A percentile compares a stretch with the other conserved stretches of the same genome.
Conservation (phyloP, 495 filamentous ascomycete species). For the Pseudoneurospora amorphoporcata region DNA sequence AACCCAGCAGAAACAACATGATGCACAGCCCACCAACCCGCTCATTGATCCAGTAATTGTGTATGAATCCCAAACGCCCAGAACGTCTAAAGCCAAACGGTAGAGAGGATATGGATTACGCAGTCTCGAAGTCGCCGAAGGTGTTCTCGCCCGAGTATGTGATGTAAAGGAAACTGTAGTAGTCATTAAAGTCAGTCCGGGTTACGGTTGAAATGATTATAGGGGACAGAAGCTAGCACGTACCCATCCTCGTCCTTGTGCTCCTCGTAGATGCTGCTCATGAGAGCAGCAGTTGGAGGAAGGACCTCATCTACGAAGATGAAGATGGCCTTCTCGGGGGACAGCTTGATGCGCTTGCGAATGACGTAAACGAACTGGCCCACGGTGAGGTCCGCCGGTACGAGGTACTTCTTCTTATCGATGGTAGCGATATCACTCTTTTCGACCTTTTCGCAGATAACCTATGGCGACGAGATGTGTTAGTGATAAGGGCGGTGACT, state of each 20-base stretch:
- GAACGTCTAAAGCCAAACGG: background rate
- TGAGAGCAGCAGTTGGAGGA: constrained; percentile 90
- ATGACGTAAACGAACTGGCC: constrained; percentile 99
- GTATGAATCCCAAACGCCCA: constrained; percentile 3
- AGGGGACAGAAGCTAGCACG: constrained; percentile 10
- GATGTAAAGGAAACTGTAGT: constrained; percentile 39
- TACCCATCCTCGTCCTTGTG: constrained; percentile 79
- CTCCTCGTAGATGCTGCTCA: constrained; percentile 99
- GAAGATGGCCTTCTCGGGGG: constrained; percentile 99
- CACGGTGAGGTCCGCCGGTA: constrained; percentile 94
- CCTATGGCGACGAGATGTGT: constrained; percentile 39
- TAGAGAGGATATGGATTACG: constrained; percentile 8
- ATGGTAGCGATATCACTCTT: constrained; percentile 99
- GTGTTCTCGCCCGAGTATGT: constrained; percentile 99
- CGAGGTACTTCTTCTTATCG: constrained; percentile 99
- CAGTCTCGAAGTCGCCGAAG: constrained; percentile 54
- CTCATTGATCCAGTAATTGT: constrained; percentile 4
- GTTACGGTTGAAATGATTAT: background rate
- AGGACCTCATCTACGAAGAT: constrained; percentile 99
- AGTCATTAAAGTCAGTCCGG: constrained; percentile 7
- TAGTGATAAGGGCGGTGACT: constrained; percentile 10
- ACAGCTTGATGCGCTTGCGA: constrained; percentile 99
- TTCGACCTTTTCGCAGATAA: constrained; percentile 99
- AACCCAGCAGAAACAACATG: constrained; percentile 7
- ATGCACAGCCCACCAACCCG: constrained; percentile 5